These are phyloP conservation scores for Quercus rubra DNA, from an alignment of 306 rosid genomes.

Conservation along the genomic window DNA sequence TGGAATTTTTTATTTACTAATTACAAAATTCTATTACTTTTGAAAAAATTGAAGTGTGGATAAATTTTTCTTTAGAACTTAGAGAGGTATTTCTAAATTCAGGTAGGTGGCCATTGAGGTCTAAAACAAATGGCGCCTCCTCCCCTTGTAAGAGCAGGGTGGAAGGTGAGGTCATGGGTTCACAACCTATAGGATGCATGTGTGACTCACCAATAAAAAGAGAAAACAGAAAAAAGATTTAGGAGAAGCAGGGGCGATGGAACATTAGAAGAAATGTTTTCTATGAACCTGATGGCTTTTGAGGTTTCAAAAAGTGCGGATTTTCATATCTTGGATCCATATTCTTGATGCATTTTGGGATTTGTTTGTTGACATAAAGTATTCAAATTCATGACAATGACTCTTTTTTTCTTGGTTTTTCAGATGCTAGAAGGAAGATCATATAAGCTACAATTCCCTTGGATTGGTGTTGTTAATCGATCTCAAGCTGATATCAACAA, in stretches of 20 bases:
- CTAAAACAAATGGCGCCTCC: too few relatives aligned
- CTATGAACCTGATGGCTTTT: neutral
- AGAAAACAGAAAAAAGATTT: neutral
- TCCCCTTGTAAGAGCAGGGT: too few relatives aligned
- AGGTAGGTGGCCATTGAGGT: neutral
- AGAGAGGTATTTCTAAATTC: neutral
- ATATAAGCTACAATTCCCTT: slow-evolving; percentile 74
- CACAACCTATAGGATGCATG: too few relatives aligned
- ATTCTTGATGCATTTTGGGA: neutral
- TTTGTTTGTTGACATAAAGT: neutral
- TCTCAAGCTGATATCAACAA: slow-evolving; percentile 90
- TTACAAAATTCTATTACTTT: neutral
- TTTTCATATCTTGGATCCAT: neutral
- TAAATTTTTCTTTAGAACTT: neutral
- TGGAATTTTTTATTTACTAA: neutral
- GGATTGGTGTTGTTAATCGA: slow-evolving; percentile 92
- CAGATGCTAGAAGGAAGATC: slow-evolving; percentile 84
- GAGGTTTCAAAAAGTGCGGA: neutral
- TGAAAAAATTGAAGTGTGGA: neutral
- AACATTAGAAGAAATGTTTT: neutral
- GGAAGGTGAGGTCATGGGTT: too few relatives aligned
- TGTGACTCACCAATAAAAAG: too few relatives aligned
- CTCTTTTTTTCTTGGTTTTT: slow-evolving; percentile 12
- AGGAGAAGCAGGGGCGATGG: neutral
- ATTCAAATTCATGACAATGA: neutral